Base-by-base conservation (phyloP, 805 yeast species). In the Peterozyma toletana region DNA sequence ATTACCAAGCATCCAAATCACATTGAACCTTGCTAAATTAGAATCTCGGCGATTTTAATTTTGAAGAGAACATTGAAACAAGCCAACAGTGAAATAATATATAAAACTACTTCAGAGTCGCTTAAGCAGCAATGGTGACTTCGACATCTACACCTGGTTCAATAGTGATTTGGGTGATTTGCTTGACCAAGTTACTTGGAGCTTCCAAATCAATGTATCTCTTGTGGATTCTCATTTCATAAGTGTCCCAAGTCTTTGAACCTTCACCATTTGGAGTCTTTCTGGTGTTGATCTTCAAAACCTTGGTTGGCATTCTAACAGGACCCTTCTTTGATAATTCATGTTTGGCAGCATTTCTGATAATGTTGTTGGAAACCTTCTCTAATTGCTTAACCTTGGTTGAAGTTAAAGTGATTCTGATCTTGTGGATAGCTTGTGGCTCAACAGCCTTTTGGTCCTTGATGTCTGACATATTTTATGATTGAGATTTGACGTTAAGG, bases 221-320 rank as follows among this genome's bases (percentile, higher is more conserved):
- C 95, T 93, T 93, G 96, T 93, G 99, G 82, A 93, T 89, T 86
- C 97, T 91, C 96, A 93, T 86, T 82, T 93, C 99, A 75, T 83
- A 93, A 64, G 95, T 78, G 72, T 93, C 99, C 97, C 97, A 93
- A 66, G 99, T 93, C 91, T 93, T 93, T 63, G 99, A 93, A 93
- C 99, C 99, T 81, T 93, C 97, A 93, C 99, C 99, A 75, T 95
- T 95, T 68, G 99, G 99, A 69, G 99, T 86, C 90, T 93, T 93
- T 87, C 99, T 89, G 86, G 99, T 93, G 77, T 95, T 80, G 78
- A 93, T 80, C 77, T 86, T 88, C 68, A 93, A 86, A 63, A 86
- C 93, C 86, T 90, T 93, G 76, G 99, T 93, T 80, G 99, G 99
- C 78, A 93, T 76, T 86, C 99, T 90, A 68, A 93, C 96, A 62